Conservation (phyloP, 768 basidiomycete species). For the Infundibulicybe gibba region DNA sequence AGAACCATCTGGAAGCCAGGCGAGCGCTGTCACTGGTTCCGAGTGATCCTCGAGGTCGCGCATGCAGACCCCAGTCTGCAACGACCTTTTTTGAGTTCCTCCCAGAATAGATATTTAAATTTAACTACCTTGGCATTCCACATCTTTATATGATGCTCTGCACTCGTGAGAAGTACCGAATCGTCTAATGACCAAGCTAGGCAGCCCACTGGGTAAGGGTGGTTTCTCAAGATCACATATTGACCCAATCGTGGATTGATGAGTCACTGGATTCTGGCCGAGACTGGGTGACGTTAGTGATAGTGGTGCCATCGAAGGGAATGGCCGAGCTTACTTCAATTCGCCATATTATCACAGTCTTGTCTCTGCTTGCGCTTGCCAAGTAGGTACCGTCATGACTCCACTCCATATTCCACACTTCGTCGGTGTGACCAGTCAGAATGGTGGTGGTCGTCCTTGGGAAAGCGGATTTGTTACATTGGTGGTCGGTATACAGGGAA, state of each 20-base stretch:
- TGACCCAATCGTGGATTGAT: slow-evolving; percentile 55
- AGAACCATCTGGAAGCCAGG: slow-evolving; percentile 85
- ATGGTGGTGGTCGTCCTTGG: slow-evolving; percentile 84
- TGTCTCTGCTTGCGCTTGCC: slow-evolving; percentile 88
- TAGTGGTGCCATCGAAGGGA: slow-evolving; percentile 3
- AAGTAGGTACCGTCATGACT: slow-evolving; percentile 83
- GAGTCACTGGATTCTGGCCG: slow-evolving; percentile 25
- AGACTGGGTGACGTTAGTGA: slow-evolving; percentile 7
- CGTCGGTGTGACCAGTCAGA: slow-evolving; percentile 82
- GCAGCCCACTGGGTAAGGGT: slow-evolving; percentile 73
- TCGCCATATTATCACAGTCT: slow-evolving; percentile 85
- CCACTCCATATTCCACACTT: slow-evolving; percentile 97
- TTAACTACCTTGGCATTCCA: slow-evolving; percentile 84
- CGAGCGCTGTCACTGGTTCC: slow-evolving; percentile 82
- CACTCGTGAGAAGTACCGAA: slow-evolving; percentile 73
- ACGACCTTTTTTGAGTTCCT: slow-evolving; percentile 6
- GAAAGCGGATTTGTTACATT: slow-evolving; percentile 78
- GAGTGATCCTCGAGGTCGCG: slow-evolving; percentile 65
- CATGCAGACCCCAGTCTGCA: slow-evolving; percentile 71
- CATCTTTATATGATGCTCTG: slow-evolving; percentile 79
- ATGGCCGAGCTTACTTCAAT: slow-evolving; percentile 59
- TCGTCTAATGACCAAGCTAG: slow-evolving; percentile 95
- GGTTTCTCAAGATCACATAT: slow-evolving; percentile 66
- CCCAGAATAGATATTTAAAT: not conserved
- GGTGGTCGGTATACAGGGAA: slow-evolving; percentile 86